Evolutionary conservation across 768 basidiomycete species (phyloP).

Genomic region (Coprinopsis sp.): DNA sequence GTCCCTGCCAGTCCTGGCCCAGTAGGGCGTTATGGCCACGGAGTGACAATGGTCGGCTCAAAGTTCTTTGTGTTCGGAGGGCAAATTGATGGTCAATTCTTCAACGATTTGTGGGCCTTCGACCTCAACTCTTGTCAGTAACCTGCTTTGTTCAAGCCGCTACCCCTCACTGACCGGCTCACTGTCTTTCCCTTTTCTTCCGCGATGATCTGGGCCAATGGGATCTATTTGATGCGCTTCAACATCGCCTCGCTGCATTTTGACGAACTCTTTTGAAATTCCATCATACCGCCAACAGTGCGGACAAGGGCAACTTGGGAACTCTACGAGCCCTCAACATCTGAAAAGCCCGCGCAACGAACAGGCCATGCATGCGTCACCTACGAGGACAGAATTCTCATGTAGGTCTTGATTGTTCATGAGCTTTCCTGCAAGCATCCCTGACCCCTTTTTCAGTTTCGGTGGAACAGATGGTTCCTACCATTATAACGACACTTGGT

Average conservation of each 20-base stretch:
- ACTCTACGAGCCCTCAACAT: conserved; percentile 54
- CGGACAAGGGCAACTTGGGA: conserved; percentile 86
- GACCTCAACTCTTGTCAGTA: conserved; percentile 88
- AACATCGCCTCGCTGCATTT: background rate
- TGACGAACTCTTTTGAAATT: too few relatives aligned
- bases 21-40: conserved; percentile 90
- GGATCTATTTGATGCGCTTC: background rate
- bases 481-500: conserved; percentile 99
- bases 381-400: conserved; percentile 73
- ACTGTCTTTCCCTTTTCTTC: too few relatives aligned
- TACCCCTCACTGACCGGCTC: background rate
- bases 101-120: conserved; percentile 95
- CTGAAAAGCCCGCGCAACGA: conserved; percentile 70
- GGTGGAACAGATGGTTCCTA: conserved; percentile 98
- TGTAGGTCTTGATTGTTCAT: conserved; percentile 68
- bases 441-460: conserved; percentile 52
- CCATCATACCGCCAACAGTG: conserved; percentile 41
- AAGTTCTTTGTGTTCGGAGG: conserved; percentile 96
- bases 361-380: conserved; percentile 92
- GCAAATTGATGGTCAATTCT: conserved; percentile 90
- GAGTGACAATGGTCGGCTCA: conserved; percentile 86
- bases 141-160: conserved; percentile 3
- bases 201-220: background rate
- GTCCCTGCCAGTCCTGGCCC: conserved; percentile 79
- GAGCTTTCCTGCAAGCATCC: too few relatives aligned